Conservation (phyloP, 1,139 yeast genomes). For the Cylindricascospora bacillispora region DNA sequence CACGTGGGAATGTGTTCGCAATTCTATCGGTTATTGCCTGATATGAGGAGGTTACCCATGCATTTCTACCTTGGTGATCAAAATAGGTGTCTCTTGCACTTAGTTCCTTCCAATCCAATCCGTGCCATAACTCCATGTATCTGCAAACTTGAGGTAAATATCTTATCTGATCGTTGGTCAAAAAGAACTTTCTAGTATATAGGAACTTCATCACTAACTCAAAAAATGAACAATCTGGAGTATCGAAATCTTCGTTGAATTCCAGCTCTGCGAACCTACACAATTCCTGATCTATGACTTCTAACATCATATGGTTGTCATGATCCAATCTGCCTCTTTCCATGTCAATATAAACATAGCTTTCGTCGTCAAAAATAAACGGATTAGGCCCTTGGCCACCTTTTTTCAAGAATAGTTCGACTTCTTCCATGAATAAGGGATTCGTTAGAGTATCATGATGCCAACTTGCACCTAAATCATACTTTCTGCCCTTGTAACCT, state of each 20-base stretch:
- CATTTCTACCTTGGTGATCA: slow-evolving; percentile 66
- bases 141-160: slow-evolving; percentile 42
- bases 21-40: slow-evolving; percentile 38
- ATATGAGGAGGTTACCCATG: slow-evolving; percentile 48
- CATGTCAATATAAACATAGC: slow-evolving; percentile 24
- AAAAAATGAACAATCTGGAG: slow-evolving; percentile 38
- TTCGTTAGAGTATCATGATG: slow-evolving; percentile 71
- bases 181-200: slow-evolving; percentile 32
- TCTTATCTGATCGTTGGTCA: slow-evolving; percentile 40
- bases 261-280: slow-evolving; percentile 46
- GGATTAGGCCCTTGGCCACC: slow-evolving; percentile 11
- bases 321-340: slow-evolving; percentile 25
- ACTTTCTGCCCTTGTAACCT: slow-evolving; percentile 26
- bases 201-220: slow-evolving; percentile 38
- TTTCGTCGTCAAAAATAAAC: slow-evolving; percentile 35
- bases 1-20: slow-evolving; percentile 29
- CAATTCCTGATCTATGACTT: slow-evolving; percentile 43
- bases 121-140: slow-evolving; percentile 66
- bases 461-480: slow-evolving; percentile 86
- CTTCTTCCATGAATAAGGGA: slow-evolving; percentile 47
- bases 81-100: slow-evolving; percentile 56
- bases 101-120: slow-evolving; percentile 49
- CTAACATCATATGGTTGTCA: slow-evolving; percentile 27
- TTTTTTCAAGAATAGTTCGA: slow-evolving; percentile 17
- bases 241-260: slow-evolving; percentile 37